A percentile compares a stretch with the other conserved stretches of the same genome.
phyloP scores from a whole-genome alignment of 2,329 filamentous ascomycete species.

The Diaporthe destruens region DNA sequence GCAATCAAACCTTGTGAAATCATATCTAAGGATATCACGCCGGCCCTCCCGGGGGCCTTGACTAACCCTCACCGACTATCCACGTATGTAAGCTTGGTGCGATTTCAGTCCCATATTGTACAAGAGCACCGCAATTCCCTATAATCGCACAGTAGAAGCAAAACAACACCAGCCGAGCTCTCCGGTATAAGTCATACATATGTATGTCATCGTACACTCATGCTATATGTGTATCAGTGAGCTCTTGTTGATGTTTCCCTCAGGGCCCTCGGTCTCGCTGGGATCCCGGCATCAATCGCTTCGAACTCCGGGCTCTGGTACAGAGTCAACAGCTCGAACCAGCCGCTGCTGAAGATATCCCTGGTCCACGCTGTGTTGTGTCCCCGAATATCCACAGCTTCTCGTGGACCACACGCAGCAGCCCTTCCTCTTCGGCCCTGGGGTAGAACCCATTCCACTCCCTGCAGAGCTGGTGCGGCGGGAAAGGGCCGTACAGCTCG shows the following conservation, averaged over 20 bases:
- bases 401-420: constrained; percentile 38
- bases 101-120: too few relatives aligned
- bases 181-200: too few relatives aligned
- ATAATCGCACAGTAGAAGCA: not conserved
- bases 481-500: constrained; percentile 39
- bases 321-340: constrained; percentile 35
- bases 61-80: too few relatives aligned
- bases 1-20: not conserved
- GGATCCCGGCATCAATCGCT: not conserved
- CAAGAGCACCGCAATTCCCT: not conserved
- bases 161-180: not conserved
- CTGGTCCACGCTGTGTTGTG: constrained; percentile 29
- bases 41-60: too few relatives aligned
- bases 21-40: too few relatives aligned
- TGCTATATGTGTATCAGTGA: not conserved
- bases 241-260: not conserved
- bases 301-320: constrained; percentile 39
- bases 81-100: not conserved
- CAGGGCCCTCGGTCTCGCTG: not conserved
- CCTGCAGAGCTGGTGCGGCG: constrained; percentile 17
- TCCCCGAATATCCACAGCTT: constrained; percentile 39
- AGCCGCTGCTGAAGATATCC: constrained; percentile 34
- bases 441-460: constrained; percentile 40
- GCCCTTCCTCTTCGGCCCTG: constrained; percentile 24
- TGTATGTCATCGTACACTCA: not conserved